Evolutionary conservation across 352 stramenopile genomes (phyloP).

Genomic region (Thraustochytrium sp.): DNA sequence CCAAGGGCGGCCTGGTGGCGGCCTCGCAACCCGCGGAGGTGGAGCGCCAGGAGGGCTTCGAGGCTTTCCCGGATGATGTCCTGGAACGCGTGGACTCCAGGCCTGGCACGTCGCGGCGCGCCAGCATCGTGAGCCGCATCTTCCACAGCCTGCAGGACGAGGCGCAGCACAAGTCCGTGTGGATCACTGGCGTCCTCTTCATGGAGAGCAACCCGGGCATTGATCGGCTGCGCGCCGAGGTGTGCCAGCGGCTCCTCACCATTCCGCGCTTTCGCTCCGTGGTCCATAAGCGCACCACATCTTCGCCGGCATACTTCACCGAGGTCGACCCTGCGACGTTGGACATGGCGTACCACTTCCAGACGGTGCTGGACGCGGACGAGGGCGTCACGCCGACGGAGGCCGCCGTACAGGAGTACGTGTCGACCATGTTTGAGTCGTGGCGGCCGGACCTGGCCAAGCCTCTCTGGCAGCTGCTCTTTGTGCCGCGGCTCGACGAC

Average conservation of each 20-base stretch:
- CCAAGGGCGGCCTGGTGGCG: too few species aligned
- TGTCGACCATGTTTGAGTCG: not conserved
- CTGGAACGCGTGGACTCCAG: not conserved
- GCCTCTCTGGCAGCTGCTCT: constrained; percentile 24
- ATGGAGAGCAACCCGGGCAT: not conserved
- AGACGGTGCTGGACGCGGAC: constrained; percentile 16
- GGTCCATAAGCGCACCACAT: not conserved
- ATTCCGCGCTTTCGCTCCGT: constrained; percentile 1
- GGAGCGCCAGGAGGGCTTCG: not conserved
- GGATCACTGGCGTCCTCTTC: not conserved
- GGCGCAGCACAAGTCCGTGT: not conserved
- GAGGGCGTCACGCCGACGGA: not conserved
- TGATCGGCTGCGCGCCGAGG: not conserved
- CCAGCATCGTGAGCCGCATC: not conserved
- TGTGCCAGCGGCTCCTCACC: not conserved
- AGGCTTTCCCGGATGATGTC: not conserved
- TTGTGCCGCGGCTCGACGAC: not conserved
- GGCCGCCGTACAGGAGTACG: not conserved
- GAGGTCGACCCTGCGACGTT: not conserved
- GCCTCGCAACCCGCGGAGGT: not conserved
- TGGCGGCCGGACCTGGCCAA: not conserved
- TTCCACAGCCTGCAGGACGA: not conserved
- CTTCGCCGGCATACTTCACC: not conserved
- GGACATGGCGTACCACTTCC: not conserved
- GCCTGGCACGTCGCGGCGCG: not conserved